A percentile compares a stretch with the other conserved stretches of the same genome.
Evolutionary conservation across 2,329 filamentous ascomycete genomes (phyloP).

Genomic region (Fusarium austroafricanum): DNA sequence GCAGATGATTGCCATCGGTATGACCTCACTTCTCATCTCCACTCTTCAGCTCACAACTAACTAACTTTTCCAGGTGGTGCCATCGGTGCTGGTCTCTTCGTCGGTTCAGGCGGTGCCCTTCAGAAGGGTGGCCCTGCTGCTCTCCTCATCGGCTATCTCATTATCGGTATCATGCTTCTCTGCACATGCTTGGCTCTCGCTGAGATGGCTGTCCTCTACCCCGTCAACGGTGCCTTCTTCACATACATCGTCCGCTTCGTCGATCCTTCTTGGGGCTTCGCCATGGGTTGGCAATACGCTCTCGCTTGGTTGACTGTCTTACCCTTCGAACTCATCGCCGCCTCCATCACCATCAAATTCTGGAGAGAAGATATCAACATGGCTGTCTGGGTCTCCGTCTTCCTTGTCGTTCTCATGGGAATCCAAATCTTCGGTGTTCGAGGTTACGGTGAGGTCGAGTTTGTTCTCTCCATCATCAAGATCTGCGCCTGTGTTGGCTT

Average conservation of each 20-base stretch:
- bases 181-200: constrained; percentile 87
- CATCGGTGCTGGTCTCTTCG: constrained; percentile 83
- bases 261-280: constrained; percentile 93
- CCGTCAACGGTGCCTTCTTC: constrained; percentile 91
- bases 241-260: constrained; percentile 92
- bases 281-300: constrained; percentile 96
- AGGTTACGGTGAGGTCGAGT: constrained; percentile 91
- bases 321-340: constrained; percentile 87
- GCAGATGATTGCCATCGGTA: constrained; percentile 94
- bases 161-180: constrained; percentile 40
- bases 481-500: constrained; percentile 71
- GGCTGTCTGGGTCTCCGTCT: constrained; percentile 84
- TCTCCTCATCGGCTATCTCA: constrained; percentile 78
- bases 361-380: constrained; percentile 76
- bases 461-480: constrained; percentile 87
- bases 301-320: constrained; percentile 88
- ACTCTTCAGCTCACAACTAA: constrained; percentile 4
- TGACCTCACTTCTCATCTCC: neutral
- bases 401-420: constrained; percentile 77
- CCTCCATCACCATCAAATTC: constrained; percentile 83
- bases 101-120: constrained; percentile 81
- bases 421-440: constrained; percentile 92
- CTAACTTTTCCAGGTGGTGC: constrained; percentile 39
- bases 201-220: constrained; percentile 90
- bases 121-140: constrained; percentile 80